A percentile compares a stretch with the other conserved stretches of the same genome.
These are phyloP conservation scores for Coemansia sp. DNA, from an alignment of 192 early-diverging fungal genomes.

Conservation along the genomic window DNA sequence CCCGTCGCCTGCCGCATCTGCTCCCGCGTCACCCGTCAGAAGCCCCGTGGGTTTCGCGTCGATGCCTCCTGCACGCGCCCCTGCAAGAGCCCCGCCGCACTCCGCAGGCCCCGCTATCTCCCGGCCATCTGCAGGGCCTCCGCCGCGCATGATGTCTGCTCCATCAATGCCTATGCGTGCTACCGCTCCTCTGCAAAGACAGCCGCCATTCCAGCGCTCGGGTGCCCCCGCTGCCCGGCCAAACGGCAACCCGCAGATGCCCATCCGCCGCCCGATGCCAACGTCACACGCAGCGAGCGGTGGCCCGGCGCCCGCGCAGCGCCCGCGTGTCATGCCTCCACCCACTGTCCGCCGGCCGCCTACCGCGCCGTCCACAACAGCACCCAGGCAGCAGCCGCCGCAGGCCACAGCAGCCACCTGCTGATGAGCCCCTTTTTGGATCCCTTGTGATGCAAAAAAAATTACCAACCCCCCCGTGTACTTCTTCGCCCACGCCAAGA, in stretches of 20 bases:
- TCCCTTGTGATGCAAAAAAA: neutral
- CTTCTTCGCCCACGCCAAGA: conserved; percentile 4
- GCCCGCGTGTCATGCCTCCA: conserved; percentile 4
- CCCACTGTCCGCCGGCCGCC: conserved; percentile 5
- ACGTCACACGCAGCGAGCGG: neutral
- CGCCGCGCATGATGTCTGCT: conserved; percentile 10
- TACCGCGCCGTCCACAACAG: neutral
- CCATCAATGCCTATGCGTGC: conserved; percentile 6
- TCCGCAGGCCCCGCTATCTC: neutral
- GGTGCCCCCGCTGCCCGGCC: neutral
- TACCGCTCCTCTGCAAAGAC: neutral
- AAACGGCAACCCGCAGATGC: neutral
- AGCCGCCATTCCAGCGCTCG: neutral
- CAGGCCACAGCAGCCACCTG: conserved; percentile 13
- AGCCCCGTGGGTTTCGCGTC: neutral
- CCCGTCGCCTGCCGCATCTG: conserved; percentile 17
- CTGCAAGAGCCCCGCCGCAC: neutral
- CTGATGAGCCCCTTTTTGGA: conserved; percentile 1
- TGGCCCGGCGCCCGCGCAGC: neutral
- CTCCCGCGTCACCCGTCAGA: conserved; percentile 11
- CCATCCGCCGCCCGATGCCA: conserved; percentile 9
- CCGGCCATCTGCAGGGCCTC: neutral
- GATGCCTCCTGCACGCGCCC: conserved; percentile 3
- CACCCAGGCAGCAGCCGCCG: conserved; percentile 6
- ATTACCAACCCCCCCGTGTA: conserved; percentile 7